These are phyloP conservation scores for Drechmeria coniospora DNA, from an alignment of 2,329 filamentous ascomycete species.

Conservation along the genomic window DNA sequence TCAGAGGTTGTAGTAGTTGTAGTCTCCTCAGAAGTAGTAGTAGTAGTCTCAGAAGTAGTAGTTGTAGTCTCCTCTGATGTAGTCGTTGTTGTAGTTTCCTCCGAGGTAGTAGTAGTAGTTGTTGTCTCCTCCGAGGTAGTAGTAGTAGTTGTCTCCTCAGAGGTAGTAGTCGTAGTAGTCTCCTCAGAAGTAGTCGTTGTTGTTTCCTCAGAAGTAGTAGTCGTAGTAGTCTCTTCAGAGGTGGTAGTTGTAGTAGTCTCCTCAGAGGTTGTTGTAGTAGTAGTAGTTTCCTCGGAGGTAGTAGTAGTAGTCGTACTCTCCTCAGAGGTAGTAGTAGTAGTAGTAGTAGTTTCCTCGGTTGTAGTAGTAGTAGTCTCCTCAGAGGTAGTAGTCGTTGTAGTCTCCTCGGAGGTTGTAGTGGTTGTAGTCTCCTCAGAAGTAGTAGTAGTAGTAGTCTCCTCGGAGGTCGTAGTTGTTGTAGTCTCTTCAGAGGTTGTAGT, in stretches of 20 bases:
- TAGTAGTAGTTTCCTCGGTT: not conserved
- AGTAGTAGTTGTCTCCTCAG: not conserved
- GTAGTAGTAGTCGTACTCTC: not conserved
- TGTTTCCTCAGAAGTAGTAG: not conserved
- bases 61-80: not conserved
- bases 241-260: not conserved
- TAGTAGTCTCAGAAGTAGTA: not conserved
- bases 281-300: not conserved
- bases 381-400: not conserved
- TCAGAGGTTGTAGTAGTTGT: not conserved
- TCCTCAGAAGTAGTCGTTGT: no score
- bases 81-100: no score
- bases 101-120: not conserved
- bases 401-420: not conserved
- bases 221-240: not conserved
- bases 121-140: not conserved
- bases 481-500: not conserved
- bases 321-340: not conserved
- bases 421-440: not conserved
- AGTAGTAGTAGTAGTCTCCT: not conserved
- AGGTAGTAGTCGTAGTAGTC: not conserved
- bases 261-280: not conserved
- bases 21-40: no score
- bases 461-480: not conserved
- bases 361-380: not conserved